Base-by-base conservation (phyloP, 192 early-diverging fungal genomes). In the Linnemannia elongata region DNA sequence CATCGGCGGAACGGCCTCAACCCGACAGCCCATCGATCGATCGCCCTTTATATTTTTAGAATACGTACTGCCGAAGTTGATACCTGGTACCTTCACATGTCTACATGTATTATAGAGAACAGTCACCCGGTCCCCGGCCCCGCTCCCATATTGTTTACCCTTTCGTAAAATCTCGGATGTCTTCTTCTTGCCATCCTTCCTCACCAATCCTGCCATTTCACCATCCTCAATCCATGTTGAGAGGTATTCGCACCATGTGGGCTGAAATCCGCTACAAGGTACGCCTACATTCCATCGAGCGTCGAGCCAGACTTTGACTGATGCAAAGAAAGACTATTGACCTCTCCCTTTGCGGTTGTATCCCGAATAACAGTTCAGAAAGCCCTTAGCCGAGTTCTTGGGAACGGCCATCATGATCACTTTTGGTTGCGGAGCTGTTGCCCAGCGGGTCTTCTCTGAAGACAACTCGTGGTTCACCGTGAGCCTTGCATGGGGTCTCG, bases 301-400 rank as follows among this genome's bases (percentile, higher is more conserved):
- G 18, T 39, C 68, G 30, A 69, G 68, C 17, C 30, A 69, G 68
- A 36, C 0, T 72, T 72, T 24, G 22, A 44, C 22, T 20, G 22
- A 41, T 72, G 41, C 70, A 72, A 72, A 42, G 42, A 72, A 49
- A 45, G 39, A 72, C 36, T 42, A 42, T 35, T 72, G 39, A 72
- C 70, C 35, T 27, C 70, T 38, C 39, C 39, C 70, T 42, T 72
- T 72, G 70, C 8, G 38, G 70, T 22, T 17, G 13, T 55, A 27
- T 74, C 47, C 9, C 39, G 1, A 75, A 72, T 60, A 36, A 30
- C 72, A 38, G 76, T 63, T 84, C 74, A 90, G 92, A 49, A 93
- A 95, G 77, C 93, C 91, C 54, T 72, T 94, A 35, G 94, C 94
- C 57, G 94, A 95, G 89, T 94, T 94, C 79, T 89, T 94, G 74